These are phyloP conservation scores for Xylariaceae sp. DNA, from an alignment of 2,329 filamentous ascomycete genomes.

Conservation along the genomic window DNA sequence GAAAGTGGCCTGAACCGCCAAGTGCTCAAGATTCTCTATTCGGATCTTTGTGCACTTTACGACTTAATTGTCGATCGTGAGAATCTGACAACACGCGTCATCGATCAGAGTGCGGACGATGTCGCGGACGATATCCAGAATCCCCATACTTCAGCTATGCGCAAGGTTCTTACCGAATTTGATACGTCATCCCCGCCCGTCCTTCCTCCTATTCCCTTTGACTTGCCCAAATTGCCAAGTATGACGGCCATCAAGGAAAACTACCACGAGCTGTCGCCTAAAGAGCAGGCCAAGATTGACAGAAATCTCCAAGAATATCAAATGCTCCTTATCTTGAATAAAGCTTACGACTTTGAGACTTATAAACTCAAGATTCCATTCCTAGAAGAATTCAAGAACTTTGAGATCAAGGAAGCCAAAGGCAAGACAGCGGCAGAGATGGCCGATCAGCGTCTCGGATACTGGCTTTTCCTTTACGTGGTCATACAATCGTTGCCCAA, in stretches of 20 bases:
- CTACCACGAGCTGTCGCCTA: constrained; percentile 60
- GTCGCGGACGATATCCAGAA: constrained; percentile 52
- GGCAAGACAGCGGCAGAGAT: constrained; percentile 64
- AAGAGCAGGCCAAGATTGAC: constrained; percentile 70
- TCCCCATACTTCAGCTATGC: constrained; percentile 64
- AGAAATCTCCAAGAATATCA: constrained; percentile 75
- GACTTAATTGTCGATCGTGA: constrained; percentile 81
- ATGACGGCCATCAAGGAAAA: constrained; percentile 62
- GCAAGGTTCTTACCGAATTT: constrained; percentile 79
- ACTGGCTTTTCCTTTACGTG: constrained; percentile 79
- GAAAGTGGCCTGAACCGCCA: constrained; percentile 82
- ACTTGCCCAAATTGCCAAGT: constrained; percentile 72
- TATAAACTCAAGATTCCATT: constrained; percentile 57
- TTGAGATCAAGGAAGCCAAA: constrained; percentile 65
- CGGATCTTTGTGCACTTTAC: constrained; percentile 81
- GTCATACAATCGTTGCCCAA: constrained; percentile 74
- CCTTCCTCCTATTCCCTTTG: constrained; percentile 85
- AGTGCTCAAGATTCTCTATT: constrained; percentile 77
- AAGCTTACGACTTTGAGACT: constrained; percentile 75
- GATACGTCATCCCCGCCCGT: constrained; percentile 87
- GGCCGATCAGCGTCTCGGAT: constrained; percentile 66
- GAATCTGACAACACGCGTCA: constrained; percentile 71
- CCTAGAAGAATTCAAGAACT: constrained; percentile 63
- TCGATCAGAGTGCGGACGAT: constrained; percentile 59
- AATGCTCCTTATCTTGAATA: constrained; percentile 69